Evolutionary conservation across 2,329 filamentous ascomycete genomes (phyloP), one percentile per base, ranked within the genome.

Genomic region (Pseudovirgaria hyperparasitica): DNA sequence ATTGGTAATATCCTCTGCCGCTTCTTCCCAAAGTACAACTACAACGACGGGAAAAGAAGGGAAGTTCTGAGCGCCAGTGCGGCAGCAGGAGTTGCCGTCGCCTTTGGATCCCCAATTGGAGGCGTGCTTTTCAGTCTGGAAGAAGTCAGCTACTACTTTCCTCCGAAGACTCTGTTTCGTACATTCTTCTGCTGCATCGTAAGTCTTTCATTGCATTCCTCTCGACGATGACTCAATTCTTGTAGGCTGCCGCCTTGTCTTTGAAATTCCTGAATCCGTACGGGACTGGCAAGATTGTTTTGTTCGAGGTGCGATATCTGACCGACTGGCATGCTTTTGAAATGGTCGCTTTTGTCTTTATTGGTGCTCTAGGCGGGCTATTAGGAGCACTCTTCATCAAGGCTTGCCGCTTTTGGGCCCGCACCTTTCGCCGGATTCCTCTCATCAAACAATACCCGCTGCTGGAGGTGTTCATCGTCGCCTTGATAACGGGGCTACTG

Each of bases 131-230:
- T 96, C 54, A 85, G 84, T 18, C 57, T 96, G 16, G 90, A 98
- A 55, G 90, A 96, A 65, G 86, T 96, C 35, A 76, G 82, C 40
- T 96, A 96, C 54, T 96, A 96, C 55, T 96, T 96, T 51, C 87
- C 90, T 1, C 84, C 87, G 5, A 96, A 98, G 59, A 96, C 87
- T 0, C 68, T 98, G 6, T 98, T 98, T 60, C 68, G 90, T 28
- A 96, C 90, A 0, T 98, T 98, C 55, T 96, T 96, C 57, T 96
- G 87, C 61, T 96, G 87, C 54, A 96, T 96, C 42, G 77, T 80
- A 51, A 48, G 58, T 55, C 15, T 27, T 4, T 9, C 5, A 5
- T 16, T 32, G 12, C 16, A 25, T 31, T 23, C 22, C 15, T 21
- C n/a, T 28, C 22, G 4, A 6, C 14, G 8, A 6, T 9, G 10